phyloP scores from a whole-genome alignment of 306 rosid genomes.

The Rosa lucieae region DNA sequence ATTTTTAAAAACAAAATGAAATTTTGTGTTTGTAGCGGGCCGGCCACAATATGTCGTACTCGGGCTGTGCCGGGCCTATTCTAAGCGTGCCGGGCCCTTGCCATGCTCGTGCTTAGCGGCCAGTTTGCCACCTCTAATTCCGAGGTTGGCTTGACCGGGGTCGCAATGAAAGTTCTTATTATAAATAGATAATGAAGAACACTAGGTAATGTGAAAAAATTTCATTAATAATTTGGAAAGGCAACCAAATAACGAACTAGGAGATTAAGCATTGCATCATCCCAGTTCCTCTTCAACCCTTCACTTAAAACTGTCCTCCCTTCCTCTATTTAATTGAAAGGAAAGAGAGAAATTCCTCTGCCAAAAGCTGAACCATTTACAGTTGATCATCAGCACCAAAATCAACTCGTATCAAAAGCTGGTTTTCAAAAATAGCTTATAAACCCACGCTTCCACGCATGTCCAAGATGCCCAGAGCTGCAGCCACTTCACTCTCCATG shows the following conservation, averaged over 20 bases:
- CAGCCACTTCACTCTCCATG: conserved; percentile 18
- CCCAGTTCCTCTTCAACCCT: not conserved
- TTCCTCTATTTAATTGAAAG: not conserved
- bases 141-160: too few species aligned
- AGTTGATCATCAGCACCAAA: not conserved
- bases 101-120: too few species aligned
- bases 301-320: conserved; percentile 2
- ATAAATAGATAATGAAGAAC: not conserved
- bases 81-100: too few species aligned
- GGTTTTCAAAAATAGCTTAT: not conserved
- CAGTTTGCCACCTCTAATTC: too few species aligned
- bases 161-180: too few species aligned
- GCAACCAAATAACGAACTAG: not conserved
- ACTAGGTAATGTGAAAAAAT: not conserved
- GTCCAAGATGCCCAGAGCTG: conserved; percentile 13
- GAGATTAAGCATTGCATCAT: not conserved
- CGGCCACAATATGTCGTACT: too few species aligned
- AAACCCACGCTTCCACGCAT: conserved; percentile 17
- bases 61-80: too few species aligned
- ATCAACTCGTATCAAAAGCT: conserved; percentile 7
- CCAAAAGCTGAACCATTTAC: conserved; percentile 26
- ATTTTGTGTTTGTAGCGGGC: too few species aligned
- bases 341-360: not conserved
- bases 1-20: too few species aligned
- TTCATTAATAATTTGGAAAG: not conserved